Base-by-base conservation (phyloP, 441 rosid genomes). In the Melastoma candidum region DNA sequence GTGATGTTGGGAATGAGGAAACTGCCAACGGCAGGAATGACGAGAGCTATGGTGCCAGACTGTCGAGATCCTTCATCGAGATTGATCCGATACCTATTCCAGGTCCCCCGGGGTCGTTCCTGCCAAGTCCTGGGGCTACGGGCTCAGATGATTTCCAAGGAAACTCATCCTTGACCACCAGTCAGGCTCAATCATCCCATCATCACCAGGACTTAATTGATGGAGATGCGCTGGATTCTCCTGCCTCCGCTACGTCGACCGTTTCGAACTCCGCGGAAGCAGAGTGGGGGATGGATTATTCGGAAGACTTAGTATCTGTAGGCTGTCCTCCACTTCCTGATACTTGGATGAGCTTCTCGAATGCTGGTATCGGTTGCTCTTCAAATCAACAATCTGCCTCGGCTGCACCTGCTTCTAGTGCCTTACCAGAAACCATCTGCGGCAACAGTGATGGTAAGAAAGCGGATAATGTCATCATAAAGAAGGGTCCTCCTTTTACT, bases 1-100 rank as follows among this genome's bases (percentile, higher is more conserved):
- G 67, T 46, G 54, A 65, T 64, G 71, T 56, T 56, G 53, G 72
- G 49, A 59, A 70, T 45, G 63, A 53, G 51, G 71, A 68, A 63
- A 63, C 54, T 59, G 44, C 67, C 61, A 60, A 68, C 47, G 58
- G 69, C 26, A 72, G 57, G 27, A 51, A 66, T 65, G 80, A 75
- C 49, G 57, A 74, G 61, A 77, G 68, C 68, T 68, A 81, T 51
- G 80, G 72, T 53, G 68, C 61, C 43, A 78, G 70, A 24, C 69
- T 61, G 66, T 75, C 69, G 47, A 71, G 68, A 67, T 74, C 72
- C 26, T 85, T 78, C 60, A 82, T 72, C 49, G 95, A 83, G 74
- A 84, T 87, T 67, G 96, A 92, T 72, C 85, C 94, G 10, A 92
- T 92, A 63, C 94, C 89, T 43, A 92, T 92, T 61, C 98, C 98